Conservation (phyloP, 2,329 filamentous ascomycete genomes). For the Huntiella savannae region DNA sequence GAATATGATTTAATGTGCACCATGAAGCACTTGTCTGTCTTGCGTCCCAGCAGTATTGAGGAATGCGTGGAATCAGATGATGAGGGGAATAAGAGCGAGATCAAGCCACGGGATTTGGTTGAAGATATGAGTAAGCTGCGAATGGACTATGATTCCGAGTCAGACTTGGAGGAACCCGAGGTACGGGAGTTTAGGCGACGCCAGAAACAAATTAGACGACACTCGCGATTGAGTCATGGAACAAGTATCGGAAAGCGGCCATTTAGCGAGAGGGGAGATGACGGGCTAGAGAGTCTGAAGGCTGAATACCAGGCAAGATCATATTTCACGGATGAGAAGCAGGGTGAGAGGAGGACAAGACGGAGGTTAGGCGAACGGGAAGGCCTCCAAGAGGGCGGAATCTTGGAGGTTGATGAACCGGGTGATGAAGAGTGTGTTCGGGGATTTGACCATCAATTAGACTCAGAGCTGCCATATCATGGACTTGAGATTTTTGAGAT, state of each 20-base stretch:
- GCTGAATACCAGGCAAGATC: slow-evolving; percentile 8
- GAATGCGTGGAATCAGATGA: slow-evolving; percentile 25
- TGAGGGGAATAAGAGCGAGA: slow-evolving; percentile 15
- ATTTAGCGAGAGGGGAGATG: slow-evolving; percentile 34
- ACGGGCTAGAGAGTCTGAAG: slow-evolving; percentile 22
- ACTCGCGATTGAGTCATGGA: slow-evolving; percentile 29
- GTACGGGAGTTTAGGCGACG: slow-evolving; percentile 21
- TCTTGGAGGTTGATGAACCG: slow-evolving; percentile 35
- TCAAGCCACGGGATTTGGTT: background rate
- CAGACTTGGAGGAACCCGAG: slow-evolving; percentile 35
- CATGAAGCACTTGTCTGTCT: slow-evolving; percentile 1
- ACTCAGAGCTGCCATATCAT: slow-evolving; percentile 32
- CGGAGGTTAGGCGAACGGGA: slow-evolving; percentile 27
- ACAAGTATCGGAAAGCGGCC: slow-evolving; percentile 37
- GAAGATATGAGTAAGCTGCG: slow-evolving; percentile 16
- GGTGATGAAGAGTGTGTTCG: slow-evolving; percentile 25
- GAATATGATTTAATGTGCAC: slow-evolving; percentile 20
- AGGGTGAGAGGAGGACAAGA: slow-evolving; percentile 27
- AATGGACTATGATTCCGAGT: slow-evolving; percentile 21
- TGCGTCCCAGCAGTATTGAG: slow-evolving; percentile 5
- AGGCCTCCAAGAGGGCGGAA: slow-evolving; percentile 27
- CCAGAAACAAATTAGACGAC: slow-evolving; percentile 25
- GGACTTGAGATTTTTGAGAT: slow-evolving; percentile 32
- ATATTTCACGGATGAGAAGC: slow-evolving; percentile 20
- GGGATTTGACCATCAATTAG: slow-evolving; percentile 21